phyloP scores from a whole-genome alignment of 2,329 filamentous ascomycete species.

The Clarireedia homoeocarpa region DNA sequence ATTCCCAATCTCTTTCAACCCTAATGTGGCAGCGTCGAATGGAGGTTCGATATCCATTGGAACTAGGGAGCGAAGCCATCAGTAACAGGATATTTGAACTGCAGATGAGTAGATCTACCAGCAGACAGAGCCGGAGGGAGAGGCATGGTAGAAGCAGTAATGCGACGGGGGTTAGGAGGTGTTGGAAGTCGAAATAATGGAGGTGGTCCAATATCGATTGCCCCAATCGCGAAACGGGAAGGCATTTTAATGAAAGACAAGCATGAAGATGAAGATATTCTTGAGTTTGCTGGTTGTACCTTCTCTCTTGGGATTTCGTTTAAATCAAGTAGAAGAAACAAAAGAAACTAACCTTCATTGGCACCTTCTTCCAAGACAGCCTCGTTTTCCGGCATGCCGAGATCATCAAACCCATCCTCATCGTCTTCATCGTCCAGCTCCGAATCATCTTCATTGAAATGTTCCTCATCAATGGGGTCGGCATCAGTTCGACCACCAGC shows the following conservation, averaged over 20 bases:
- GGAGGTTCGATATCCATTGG: conserved; percentile 29
- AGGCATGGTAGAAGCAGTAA: background rate
- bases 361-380: conserved; percentile 9
- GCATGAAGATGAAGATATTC: background rate
- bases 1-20: conserved; percentile 77
- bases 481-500: background rate
- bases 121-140: background rate
- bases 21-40: conserved; percentile 42
- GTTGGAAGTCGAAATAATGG: too few relatives aligned
- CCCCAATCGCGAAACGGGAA: background rate
- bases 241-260: background rate
- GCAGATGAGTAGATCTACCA: background rate
- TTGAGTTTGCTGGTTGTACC: background rate
- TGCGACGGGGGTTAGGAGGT: too few relatives aligned
- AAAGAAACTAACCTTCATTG: conserved; percentile 5
- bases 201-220: too few relatives aligned
- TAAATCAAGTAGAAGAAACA: background rate
- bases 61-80: conserved; percentile 13
- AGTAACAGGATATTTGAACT: conserved; percentile 6
- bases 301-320: too few relatives aligned
- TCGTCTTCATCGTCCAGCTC: conserved; percentile 4
- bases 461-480: background rate
- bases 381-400: conserved; percentile 5
- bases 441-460: background rate
- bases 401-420: conserved; percentile 8